These are phyloP conservation scores for Wickerhamiella sorbophila DNA, from an alignment of 805 yeast species.

Conservation along the genomic window DNA sequence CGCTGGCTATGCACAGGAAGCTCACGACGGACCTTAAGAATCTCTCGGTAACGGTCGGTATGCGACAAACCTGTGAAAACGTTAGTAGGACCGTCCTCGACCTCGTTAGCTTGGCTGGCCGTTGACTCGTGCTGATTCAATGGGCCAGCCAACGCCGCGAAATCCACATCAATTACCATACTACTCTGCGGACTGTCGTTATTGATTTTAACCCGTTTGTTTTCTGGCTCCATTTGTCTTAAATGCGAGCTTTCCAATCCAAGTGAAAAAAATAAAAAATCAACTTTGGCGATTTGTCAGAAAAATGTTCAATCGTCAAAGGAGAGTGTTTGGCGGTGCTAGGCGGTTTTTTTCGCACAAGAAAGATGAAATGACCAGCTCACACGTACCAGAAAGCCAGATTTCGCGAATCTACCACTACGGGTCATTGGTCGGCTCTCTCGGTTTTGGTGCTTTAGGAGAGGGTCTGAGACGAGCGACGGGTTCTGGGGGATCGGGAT, in stretches of 20 bases:
- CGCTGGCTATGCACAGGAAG: slow-evolving; percentile 92
- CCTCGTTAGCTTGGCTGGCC: slow-evolving; percentile 23
- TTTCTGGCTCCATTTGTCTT: slow-evolving; percentile 2
- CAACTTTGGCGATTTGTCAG: background rate
- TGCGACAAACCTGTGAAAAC: slow-evolving; percentile 66
- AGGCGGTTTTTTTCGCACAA: slow-evolving; percentile 13
- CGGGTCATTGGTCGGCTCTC: slow-evolving; percentile 82
- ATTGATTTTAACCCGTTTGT: background rate
- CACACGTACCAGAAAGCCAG: slow-evolving; percentile 76
- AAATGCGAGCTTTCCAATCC: too few species aligned
- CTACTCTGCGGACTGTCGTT: background rate
- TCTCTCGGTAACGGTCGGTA: slow-evolving; percentile 56
- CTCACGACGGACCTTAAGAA: slow-evolving; percentile 64
- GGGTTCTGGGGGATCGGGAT: slow-evolving; percentile 26
- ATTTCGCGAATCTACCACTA: slow-evolving; percentile 85
- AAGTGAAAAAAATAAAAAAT: background rate
- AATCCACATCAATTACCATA: background rate
- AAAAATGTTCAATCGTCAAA: background rate
- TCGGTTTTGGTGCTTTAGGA: slow-evolving; percentile 69
- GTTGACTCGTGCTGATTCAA: slow-evolving; percentile 22
- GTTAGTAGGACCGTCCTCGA: slow-evolving; percentile 39
- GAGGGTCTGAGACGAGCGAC: slow-evolving; percentile 56
- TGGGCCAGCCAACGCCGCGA: background rate
- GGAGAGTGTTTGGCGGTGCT: background rate
- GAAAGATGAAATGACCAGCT: slow-evolving; percentile 33